These are phyloP conservation scores for Aspergillus neoniger DNA, from an alignment of 2,329 filamentous ascomycete genomes.

Conservation along the genomic window DNA sequence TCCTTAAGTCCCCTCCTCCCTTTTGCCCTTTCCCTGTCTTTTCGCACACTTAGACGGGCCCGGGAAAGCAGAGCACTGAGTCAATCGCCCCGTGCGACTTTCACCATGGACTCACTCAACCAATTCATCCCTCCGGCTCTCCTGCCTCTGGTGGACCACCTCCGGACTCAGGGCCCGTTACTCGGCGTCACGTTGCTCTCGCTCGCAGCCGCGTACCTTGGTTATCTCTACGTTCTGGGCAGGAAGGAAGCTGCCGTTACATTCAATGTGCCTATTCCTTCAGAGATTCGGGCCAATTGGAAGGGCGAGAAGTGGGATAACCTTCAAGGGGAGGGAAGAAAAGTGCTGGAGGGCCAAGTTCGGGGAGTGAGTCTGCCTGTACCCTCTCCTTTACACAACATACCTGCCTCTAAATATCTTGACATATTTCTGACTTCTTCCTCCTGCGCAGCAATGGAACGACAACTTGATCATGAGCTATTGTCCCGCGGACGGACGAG, in stretches of 20 bases:
- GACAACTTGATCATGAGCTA: conserved; percentile 46
- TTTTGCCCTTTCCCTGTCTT: neutral
- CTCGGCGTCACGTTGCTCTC: conserved; percentile 32
- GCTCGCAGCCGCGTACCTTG: conserved; percentile 33
- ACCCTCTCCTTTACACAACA: neutral
- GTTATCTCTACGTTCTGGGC: conserved; percentile 33
- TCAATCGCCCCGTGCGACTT: conserved; percentile 18
- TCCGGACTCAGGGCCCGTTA: conserved; percentile 24
- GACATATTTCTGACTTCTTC: neutral
- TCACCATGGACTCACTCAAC: conserved; percentile 30
- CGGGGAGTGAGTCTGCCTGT: conserved; percentile 36
- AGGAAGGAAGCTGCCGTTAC: conserved; percentile 37
- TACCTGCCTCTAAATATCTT: too few species aligned
- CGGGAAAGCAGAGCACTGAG: conserved; percentile 11
- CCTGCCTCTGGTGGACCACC: conserved; percentile 21
- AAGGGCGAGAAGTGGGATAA: conserved; percentile 40
- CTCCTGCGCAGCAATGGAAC: conserved; percentile 39
- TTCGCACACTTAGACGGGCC: neutral
- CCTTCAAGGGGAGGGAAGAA: conserved; percentile 34
- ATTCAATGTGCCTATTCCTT: conserved; percentile 42
- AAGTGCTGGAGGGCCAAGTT: conserved; percentile 40
- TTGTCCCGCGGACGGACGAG: conserved; percentile 82
- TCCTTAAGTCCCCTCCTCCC: neutral
- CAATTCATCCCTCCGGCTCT: conserved; percentile 26
- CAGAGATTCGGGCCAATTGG: conserved; percentile 36